phyloP scores from a whole-genome alignment of 2,329 filamentous ascomycete species.

The Fusarium algeriense region DNA sequence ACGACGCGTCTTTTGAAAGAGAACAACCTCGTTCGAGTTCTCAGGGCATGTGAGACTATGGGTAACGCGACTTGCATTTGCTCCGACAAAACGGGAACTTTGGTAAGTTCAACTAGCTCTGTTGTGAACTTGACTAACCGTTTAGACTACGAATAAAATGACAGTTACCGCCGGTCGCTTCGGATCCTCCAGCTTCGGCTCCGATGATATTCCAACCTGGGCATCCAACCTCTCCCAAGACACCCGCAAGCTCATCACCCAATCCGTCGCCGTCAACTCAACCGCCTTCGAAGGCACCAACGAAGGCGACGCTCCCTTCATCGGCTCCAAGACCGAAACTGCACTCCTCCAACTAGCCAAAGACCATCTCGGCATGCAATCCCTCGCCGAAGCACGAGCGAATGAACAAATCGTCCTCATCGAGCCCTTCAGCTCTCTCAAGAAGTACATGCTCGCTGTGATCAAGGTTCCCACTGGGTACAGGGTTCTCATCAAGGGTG shows the following conservation, averaged over 20 bases:
- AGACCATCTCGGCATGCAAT: slow-evolving; percentile 75
- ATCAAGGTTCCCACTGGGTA: slow-evolving; percentile 65
- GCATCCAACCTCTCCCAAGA: slow-evolving; percentile 41
- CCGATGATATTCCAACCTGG: slow-evolving; percentile 24
- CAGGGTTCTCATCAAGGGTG: slow-evolving; percentile 72
- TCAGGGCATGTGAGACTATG: slow-evolving; percentile 85
- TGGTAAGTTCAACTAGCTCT: slow-evolving; percentile 46
- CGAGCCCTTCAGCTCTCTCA: slow-evolving; percentile 79
- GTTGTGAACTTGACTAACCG: background rate
- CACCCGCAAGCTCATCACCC: slow-evolving; percentile 48
- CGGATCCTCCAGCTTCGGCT: slow-evolving; percentile 60
- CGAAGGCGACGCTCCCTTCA: slow-evolving; percentile 73
- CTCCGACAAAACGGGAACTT: slow-evolving; percentile 75
- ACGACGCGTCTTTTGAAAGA: slow-evolving; percentile 82
- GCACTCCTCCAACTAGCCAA: slow-evolving; percentile 76
- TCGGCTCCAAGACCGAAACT: slow-evolving; percentile 83
- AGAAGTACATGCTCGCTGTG: slow-evolving; percentile 79
- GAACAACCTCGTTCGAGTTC: slow-evolving; percentile 80
- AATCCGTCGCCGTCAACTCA: slow-evolving; percentile 71
- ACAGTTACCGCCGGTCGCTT: slow-evolving; percentile 72
- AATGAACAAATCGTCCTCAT: slow-evolving; percentile 72
- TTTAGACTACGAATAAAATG: slow-evolving; percentile 71
- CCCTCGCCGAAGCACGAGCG: slow-evolving; percentile 72
- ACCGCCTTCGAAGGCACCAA: slow-evolving; percentile 82
- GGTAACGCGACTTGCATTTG: slow-evolving; percentile 80